Percentiles rank a stretch among this genome's conserved stretches.
phyloP scores from a whole-genome alignment of 1,284 basidiomycete genomes.

The Phaffia rhodozyma region DNA sequence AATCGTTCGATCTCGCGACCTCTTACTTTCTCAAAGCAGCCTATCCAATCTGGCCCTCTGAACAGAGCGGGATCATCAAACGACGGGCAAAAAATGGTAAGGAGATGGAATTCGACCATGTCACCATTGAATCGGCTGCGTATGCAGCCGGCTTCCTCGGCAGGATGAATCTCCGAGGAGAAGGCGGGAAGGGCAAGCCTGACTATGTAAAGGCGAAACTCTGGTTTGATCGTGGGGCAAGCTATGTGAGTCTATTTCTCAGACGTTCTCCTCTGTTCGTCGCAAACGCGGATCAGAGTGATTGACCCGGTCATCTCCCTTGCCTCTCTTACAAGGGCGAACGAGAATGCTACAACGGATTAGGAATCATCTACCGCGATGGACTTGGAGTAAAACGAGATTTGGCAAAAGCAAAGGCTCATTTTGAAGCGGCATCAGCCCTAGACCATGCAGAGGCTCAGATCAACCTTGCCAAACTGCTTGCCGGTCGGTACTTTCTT shows the following conservation, averaged over 20 bases:
- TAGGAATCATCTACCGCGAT: constrained; percentile 86
- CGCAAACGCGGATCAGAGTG: background rate
- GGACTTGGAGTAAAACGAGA: constrained; percentile 57
- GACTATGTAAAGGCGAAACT: constrained; percentile 66
- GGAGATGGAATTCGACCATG: constrained; percentile 36
- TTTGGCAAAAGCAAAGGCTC: constrained; percentile 45
- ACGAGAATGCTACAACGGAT: constrained; percentile 71
- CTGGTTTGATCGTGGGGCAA: constrained; percentile 85
- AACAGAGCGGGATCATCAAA: constrained; percentile 27
- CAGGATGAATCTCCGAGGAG: constrained; percentile 85
- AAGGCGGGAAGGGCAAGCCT: constrained; percentile 58
- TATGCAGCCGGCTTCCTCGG: constrained; percentile 71
- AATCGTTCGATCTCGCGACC: constrained; percentile 59
- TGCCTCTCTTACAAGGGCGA: constrained; percentile 44
- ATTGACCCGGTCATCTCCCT: background rate
- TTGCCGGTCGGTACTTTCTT: constrained; percentile 50
- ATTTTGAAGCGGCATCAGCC: constrained; percentile 69
- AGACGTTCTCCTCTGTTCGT: background rate
- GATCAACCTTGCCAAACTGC: constrained; percentile 74
- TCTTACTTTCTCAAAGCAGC: constrained; percentile 73
- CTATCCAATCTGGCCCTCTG: constrained; percentile 66
- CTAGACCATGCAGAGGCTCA: constrained; percentile 81
- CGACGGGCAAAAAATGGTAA: constrained; percentile 43
- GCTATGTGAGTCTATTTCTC: constrained; percentile 35
- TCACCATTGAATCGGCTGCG: constrained; percentile 55